Evolutionary conservation across 1,139 yeast species (phyloP).

Genomic region (Hansenula sp.): DNA sequence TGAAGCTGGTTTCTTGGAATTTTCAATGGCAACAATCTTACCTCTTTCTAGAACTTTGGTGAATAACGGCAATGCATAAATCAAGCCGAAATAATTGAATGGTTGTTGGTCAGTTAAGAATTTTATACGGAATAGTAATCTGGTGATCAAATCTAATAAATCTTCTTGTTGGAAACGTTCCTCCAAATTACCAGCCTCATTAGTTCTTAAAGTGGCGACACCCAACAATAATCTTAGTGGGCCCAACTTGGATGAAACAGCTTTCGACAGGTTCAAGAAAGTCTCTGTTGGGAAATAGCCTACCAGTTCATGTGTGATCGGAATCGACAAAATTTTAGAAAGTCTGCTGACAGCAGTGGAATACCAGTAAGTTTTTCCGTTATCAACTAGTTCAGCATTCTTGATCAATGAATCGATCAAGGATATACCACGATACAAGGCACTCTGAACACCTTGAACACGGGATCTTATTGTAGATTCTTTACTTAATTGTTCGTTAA

Average conservation of each 20-base stretch:
- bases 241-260: constrained; percentile 46
- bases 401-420: constrained; percentile 50
- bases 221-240: constrained; percentile 54
- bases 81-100: constrained; percentile 63
- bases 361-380: constrained; percentile 72
- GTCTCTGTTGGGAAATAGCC: constrained; percentile 33
- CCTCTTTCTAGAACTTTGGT: constrained; percentile 62
- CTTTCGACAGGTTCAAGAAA: constrained; percentile 41
- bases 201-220: constrained; percentile 59
- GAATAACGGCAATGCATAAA: constrained; percentile 72
- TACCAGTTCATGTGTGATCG: constrained; percentile 37
- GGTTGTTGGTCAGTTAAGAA: constrained; percentile 71
- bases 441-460: constrained; percentile 36
- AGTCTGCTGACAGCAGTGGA: constrained; percentile 53
- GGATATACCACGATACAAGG: constrained; percentile 46
- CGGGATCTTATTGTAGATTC: constrained; percentile 54
- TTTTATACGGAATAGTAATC: constrained; percentile 72
- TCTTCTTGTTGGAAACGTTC: constrained; percentile 47
- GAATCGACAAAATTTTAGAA: constrained; percentile 36
- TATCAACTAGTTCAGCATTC: constrained; percentile 52
- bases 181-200: constrained; percentile 38
- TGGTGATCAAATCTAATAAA: constrained; percentile 49
- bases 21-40: constrained; percentile 46
- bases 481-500: constrained; percentile 55
- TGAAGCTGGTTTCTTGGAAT: constrained; percentile 44